phyloP scores from a whole-genome alignment of 805 yeast species.

The Henningerozyma blattae region DNA sequence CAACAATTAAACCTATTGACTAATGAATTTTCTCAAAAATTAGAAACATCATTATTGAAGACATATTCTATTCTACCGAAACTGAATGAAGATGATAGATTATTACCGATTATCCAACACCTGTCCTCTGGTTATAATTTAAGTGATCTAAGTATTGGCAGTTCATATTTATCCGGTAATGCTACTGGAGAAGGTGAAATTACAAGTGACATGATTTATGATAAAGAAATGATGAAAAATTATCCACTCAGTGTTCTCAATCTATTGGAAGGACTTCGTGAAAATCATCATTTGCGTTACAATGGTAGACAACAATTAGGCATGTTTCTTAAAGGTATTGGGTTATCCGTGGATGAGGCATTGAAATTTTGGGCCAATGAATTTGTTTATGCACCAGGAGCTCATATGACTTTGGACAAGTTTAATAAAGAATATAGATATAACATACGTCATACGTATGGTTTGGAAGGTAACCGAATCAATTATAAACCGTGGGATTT shows the following conservation, averaged over 20 bases:
- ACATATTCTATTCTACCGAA: constrained; percentile 75
- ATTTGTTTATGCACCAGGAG: constrained; percentile 40
- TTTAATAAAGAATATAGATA: constrained; percentile 84
- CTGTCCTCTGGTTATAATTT: constrained; percentile 61
- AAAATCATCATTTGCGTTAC: constrained; percentile 65
- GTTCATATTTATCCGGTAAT: constrained; percentile 18
- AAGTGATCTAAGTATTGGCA: constrained; percentile 28
- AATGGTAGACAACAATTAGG: constrained; percentile 78
- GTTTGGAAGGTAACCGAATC: constrained; percentile 80
- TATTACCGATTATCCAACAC: constrained; percentile 73
- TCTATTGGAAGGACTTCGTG: constrained; percentile 48
- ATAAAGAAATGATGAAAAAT: constrained; percentile 42
- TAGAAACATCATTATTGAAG: constrained; percentile 40
- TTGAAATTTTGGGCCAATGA: constrained; percentile 70
- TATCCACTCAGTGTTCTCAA: constrained; percentile 75
- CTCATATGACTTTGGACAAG: constrained; percentile 49
- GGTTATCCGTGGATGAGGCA: constrained; percentile 79
- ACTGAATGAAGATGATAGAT: constrained; percentile 82
- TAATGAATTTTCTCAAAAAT: constrained; percentile 48
- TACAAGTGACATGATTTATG: constrained; percentile 48
- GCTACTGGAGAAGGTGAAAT: constrained; percentile 33
- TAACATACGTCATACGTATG: constrained; percentile 81
- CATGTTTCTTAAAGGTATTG: constrained; percentile 79
- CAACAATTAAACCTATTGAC: constrained; percentile 62
- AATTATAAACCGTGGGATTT: constrained; percentile 84